These are phyloP conservation scores for Suhomyces xylopsoci DNA, from an alignment of 805 yeast genomes.

Conservation along the genomic window DNA sequence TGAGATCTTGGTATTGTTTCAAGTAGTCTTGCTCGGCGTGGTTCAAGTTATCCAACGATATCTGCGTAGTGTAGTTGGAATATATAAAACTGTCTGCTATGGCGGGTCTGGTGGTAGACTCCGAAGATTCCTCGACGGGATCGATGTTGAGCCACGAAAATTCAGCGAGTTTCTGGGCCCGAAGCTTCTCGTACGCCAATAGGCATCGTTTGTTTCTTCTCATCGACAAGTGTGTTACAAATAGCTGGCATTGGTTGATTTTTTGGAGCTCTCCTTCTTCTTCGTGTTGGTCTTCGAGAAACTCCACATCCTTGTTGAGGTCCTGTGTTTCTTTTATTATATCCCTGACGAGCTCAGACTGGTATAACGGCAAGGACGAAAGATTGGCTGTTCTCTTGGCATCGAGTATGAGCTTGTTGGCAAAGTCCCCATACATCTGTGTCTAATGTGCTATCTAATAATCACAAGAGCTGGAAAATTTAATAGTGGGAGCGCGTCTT, in stretches of 20 bases:
- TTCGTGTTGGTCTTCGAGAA: conserved; percentile 32
- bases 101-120: not conserved
- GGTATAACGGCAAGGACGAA: conserved; percentile 65
- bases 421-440: conserved; percentile 84
- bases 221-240: conserved; percentile 73
- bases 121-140: conserved; percentile 25
- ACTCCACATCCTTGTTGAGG: conserved; percentile 55
- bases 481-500: not conserved
- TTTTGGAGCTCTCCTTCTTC: conserved; percentile 36
- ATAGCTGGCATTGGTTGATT: conserved; percentile 58
- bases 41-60: conserved; percentile 52
- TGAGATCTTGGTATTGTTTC: conserved; percentile 63
- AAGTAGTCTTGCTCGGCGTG: conserved; percentile 79
- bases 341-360: conserved; percentile 65
- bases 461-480: not conserved
- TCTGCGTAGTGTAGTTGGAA: conserved; percentile 22
- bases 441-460: not conserved
- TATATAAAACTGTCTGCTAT: conserved; percentile 10
- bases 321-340: conserved; percentile 71
- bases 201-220: conserved; percentile 87
- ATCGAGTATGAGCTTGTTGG: conserved; percentile 77
- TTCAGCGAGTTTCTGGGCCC: conserved; percentile 66
- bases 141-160: conserved; percentile 71
- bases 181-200: conserved; percentile 72
- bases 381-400: conserved; percentile 75